These are phyloP conservation scores for Cyberlindnera mycetangii DNA, from an alignment of 805 yeast genomes.

Conservation along the genomic window DNA sequence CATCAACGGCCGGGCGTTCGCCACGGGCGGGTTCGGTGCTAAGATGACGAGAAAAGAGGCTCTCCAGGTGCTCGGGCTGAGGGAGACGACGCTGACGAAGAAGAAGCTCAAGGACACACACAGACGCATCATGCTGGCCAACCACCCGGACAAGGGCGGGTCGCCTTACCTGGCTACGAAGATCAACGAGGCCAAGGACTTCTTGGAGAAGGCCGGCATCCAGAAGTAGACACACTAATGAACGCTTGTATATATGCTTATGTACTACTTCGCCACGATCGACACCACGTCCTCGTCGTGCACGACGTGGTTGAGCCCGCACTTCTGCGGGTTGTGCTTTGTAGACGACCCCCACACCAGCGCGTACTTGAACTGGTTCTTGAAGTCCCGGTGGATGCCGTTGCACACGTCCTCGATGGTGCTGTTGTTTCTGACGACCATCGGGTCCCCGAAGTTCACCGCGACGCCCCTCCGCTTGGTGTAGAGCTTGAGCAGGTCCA, in stretches of 20 bases:
- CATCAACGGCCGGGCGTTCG: conserved; percentile 50
- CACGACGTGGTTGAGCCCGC: conserved; percentile 81
- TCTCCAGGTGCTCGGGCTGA: conserved; percentile 72
- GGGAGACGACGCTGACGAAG: conserved; percentile 59
- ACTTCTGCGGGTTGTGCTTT: conserved; percentile 94
- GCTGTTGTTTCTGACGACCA: conserved; percentile 81
- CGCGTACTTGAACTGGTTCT: conserved; percentile 89
- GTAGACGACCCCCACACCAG: conserved; percentile 96
- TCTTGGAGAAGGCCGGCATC: conserved; percentile 53
- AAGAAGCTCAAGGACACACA: conserved; percentile 74
- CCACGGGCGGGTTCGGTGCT: conserved; percentile 87
- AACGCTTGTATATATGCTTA: conserved; percentile 2
- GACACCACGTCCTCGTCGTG: conserved; percentile 95
- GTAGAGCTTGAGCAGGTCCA: conserved; percentile 74
- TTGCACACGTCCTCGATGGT: conserved; percentile 87
- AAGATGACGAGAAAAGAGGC: conserved; percentile 92
- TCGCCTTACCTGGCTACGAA: conserved; percentile 86
- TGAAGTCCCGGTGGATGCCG: conserved; percentile 88
- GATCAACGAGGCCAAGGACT: conserved; percentile 88
- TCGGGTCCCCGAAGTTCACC: conserved; percentile 85
- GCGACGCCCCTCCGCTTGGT: conserved; percentile 83
- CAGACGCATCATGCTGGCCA: conserved; percentile 78
- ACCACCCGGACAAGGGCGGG: conserved; percentile 96
- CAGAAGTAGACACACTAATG: conserved; percentile 16
- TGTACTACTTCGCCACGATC: conserved; percentile 71